phyloP scores from a whole-genome alignment of 1,139 yeast species.

The Lodderomyces jiufengensis region DNA sequence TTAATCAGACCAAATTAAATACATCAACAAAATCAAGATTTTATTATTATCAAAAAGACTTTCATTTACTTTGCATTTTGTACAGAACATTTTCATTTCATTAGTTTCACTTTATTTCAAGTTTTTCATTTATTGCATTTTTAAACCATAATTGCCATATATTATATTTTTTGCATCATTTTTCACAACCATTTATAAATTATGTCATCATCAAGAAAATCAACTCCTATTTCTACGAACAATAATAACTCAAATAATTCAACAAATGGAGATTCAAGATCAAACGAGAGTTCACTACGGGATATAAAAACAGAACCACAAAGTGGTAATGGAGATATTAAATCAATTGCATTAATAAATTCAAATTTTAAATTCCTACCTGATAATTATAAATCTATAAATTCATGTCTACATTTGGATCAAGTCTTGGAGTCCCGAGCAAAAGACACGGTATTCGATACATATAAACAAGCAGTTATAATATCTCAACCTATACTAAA shows the following conservation, averaged over 20 bases:
- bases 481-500: constrained; percentile 33
- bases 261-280: too few species aligned
- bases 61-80: neutral
- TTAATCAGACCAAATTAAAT: too few species aligned
- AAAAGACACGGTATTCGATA: constrained; percentile 50
- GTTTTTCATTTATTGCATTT: neutral
- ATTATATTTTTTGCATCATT: neutral
- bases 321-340: constrained; percentile 1
- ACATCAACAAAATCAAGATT: too few species aligned
- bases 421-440: constrained; percentile 55
- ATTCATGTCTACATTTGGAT: constrained; percentile 52
- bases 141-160: neutral
- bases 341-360: neutral
- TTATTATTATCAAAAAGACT: too few species aligned
- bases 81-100: neutral
- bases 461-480: constrained; percentile 57
- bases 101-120: too few species aligned
- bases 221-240: neutral
- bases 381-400: constrained; percentile 29
- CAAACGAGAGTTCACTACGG: too few species aligned
- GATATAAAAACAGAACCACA: neutral
- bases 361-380: constrained; percentile 1
- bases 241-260: neutral
- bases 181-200: neutral
- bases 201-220: constrained; percentile 2